These are phyloP conservation scores for Secale cereale DNA, from an alignment of 176 grass and related monocot species.

Conservation along the genomic window DNA sequence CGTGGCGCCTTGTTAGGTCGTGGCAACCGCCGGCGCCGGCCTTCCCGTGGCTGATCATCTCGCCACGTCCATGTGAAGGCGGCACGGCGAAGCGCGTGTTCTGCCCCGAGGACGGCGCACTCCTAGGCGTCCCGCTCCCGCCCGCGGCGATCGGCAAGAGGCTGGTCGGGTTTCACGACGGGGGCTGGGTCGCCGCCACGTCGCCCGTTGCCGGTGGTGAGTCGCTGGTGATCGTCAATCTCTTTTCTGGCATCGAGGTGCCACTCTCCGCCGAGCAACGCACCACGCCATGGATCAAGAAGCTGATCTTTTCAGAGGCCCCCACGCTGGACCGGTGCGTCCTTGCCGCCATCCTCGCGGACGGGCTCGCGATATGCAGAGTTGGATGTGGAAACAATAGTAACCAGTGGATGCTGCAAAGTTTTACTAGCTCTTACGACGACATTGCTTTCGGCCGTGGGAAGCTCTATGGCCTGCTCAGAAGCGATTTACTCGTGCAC, in stretches of 20 bases:
- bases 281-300: not conserved
- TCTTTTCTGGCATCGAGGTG: not conserved
- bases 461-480: not conserved
- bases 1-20: not conserved
- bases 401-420: not conserved
- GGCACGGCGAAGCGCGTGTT: no score
- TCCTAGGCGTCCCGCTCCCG: not conserved
- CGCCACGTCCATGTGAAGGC: not conserved
- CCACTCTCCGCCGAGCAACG: not conserved
- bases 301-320: not conserved
- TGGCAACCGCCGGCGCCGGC: not conserved
- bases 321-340: not conserved
- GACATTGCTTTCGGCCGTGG: not conserved
- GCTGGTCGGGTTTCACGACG: not conserved
- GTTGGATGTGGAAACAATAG: not conserved
- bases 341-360: not conserved
- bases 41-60: not conserved
- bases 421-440: rapidly evolving
- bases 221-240: not conserved
- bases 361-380: not conserved
- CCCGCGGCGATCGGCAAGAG: not conserved
- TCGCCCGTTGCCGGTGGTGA: not conserved
- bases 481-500: not conserved
- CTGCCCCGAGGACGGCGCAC: not conserved
- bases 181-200: not conserved